phyloP scores from a whole-genome alignment of 176 grass and related monocot genomes.

The Poa pratensis region DNA sequence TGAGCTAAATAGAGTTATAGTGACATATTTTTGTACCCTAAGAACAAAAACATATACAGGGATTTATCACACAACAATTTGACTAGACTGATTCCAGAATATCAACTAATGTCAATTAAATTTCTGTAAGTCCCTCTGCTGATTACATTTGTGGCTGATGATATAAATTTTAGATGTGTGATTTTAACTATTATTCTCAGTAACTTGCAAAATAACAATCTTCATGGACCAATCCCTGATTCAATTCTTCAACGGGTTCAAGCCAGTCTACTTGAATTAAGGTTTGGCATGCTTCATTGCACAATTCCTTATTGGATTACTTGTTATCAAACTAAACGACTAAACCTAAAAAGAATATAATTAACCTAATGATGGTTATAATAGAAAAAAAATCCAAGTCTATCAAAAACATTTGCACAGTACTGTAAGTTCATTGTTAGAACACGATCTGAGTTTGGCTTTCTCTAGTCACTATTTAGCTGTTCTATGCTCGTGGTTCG shows the following conservation, averaged over 20 bases:
- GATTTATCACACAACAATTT: conserved; percentile 23
- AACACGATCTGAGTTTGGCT: not conserved
- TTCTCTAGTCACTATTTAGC: not conserved
- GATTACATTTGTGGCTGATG: not conserved
- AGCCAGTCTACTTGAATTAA: not conserved
- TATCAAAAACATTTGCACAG: not conserved
- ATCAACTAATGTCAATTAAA: conserved; percentile 15
- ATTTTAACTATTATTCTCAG: not conserved
- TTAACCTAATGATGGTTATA: not conserved
- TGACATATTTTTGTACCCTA: not conserved
- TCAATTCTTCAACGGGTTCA: not conserved
- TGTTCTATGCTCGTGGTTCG: not conserved
- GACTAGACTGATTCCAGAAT: not conserved
- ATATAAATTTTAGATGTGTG: not conserved
- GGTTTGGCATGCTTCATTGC: not conserved
- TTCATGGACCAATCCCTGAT: not conserved
- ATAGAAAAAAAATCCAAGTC: not conserved
- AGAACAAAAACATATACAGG: not conserved
- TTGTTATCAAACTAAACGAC: not conserved
- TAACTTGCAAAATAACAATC: not conserved
- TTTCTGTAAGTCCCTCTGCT: not conserved
- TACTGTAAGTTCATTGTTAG: not conserved
- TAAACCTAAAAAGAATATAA: not conserved
- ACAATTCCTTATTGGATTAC: not conserved
- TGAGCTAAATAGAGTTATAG: not conserved